Conservation (phyloP, 441 rosid species). For the Syzygium malaccense region DNA sequence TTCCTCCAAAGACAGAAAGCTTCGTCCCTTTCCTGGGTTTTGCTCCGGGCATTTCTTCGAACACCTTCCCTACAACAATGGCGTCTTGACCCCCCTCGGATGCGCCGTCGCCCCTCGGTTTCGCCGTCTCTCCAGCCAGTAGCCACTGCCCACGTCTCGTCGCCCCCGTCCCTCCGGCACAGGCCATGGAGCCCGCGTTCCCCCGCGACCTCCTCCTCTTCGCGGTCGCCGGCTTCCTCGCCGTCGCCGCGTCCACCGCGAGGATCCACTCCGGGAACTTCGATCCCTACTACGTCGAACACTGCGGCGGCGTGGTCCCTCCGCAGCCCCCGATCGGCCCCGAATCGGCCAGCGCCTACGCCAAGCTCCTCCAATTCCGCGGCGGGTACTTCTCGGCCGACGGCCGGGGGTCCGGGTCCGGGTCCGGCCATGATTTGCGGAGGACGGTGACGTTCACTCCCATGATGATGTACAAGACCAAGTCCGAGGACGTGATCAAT, state of each 20-base stretch:
- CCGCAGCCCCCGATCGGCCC: conserved; percentile 15
- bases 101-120: background rate
- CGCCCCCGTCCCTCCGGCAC: background rate
- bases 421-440: background rate
- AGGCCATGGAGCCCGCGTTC: background rate
- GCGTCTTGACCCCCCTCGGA: background rate
- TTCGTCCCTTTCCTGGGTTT: background rate
- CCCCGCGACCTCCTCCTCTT: conserved; percentile 8
- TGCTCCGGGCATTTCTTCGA: background rate
- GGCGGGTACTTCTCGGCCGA: conserved; percentile 55
- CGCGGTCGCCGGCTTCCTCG: conserved; percentile 12
- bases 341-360: conserved; percentile 21
- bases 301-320: conserved; percentile 27
- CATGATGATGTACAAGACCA: conserved; percentile 13
- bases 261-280: conserved; percentile 2
- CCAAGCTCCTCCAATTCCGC: conserved; percentile 15
- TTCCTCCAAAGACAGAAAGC: background rate
- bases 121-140: background rate
- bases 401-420: background rate
- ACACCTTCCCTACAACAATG: background rate
- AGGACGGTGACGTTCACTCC: conserved; percentile 22
- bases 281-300: conserved; percentile 30
- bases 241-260: conserved; percentile 4
- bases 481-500: conserved; percentile 22
- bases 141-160: background rate